Base-by-base conservation (phyloP, 768 basidiomycete species). In the Lentinula sp. region DNA sequence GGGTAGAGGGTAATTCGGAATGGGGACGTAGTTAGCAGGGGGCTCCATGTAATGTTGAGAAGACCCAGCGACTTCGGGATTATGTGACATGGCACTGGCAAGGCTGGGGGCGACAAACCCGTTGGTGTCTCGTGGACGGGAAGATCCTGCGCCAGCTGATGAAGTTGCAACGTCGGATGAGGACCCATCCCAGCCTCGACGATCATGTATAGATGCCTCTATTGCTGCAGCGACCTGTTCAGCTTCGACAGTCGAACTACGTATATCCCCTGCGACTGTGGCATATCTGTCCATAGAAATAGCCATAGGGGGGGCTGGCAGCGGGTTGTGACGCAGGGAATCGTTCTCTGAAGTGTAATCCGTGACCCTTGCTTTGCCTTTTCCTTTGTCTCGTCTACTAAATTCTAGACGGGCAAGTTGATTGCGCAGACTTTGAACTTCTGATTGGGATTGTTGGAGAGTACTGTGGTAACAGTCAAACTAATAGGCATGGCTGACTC, bases 321-420 rank as follows among this genome's bases (percentile, higher is more conserved):
- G 20, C 3, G 59, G 59, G 32, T 60, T 60, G 28, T 41, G 55
- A n/a, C 41, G 37, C 18, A 56, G 23, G 4, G 41, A 6, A 49
- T 59, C 48, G 16, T 32, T 59, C 3, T 48, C 46, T 18, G 48
- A 50, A 13, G 50, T 23, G 48, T 16, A 60, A 28, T 18, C 52
- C 4, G 9, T 20, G 2, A 28, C 36, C n/a, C 35, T 41, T 9
- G 49, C 59, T 33, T 41, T 46, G 35, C 59, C 59, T 50, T 52
- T 60, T 13, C 59, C 48, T 37, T 60, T 50, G 23, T 51, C 59
- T 60, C 50, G 50, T 28, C 52, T 60, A 35, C 16, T 33, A 49
- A 51, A 60, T 52, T 50, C 49, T 9, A 60, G 18, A 35, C 59
- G 50, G 4, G 35, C 50, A 41, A 60, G 33, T 23, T 60, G 35